Evolutionary conservation across 495 filamentous ascomycete genomes (phyloP), one percentile per base, ranked within the genome.

Genomic region (Cladorrhinum samala): DNA sequence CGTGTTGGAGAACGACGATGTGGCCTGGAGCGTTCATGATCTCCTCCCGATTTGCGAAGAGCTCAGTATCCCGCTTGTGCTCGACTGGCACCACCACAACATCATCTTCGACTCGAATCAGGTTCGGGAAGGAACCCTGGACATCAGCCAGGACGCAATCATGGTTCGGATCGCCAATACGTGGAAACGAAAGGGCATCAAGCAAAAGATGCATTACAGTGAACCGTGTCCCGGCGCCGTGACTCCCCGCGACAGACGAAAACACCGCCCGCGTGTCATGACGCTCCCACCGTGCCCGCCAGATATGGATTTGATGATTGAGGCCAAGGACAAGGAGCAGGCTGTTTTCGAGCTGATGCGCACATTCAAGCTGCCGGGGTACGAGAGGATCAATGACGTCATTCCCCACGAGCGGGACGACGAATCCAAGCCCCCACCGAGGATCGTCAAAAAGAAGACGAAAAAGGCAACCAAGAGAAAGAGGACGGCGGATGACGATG

Each of bases 321-420:
- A 98, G 72, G 93, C 93, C 16, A 98, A 96, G 62, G 91, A 96
- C 61, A 98, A 96, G 68, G 93, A 98, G 68, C 93, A 96, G 67
- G 91, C 93, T 0, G 91, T 96, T 0, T 95, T 96, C 61, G 90
- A 96, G 56, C 76, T 96, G 13, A 96, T 96, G 88, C 75, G 84
- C 25, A 93, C 74, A 1, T 95, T 87, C 67, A 89, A 84, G 52
- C 76, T 96, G 0, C 87, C 90, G 0, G 88, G 87, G 2, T 84
- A 84, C 64, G 78, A 92, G 3, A 73, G 70, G 1, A 78, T 93
- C 61, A 86, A 85, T 59, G 87, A 95, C 55, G 72, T 98, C 5
- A 72, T 91, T 14, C 91, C 92, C 0, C 80, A 89, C 67, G 78
- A 80, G 13, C 78, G 93, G 1, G 75, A 76, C 0, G 92, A 96